Evolutionary conservation across 805 yeast species (phyloP), one percentile per base, ranked within the genome.

Genomic region (Ogataea methanolica): DNA sequence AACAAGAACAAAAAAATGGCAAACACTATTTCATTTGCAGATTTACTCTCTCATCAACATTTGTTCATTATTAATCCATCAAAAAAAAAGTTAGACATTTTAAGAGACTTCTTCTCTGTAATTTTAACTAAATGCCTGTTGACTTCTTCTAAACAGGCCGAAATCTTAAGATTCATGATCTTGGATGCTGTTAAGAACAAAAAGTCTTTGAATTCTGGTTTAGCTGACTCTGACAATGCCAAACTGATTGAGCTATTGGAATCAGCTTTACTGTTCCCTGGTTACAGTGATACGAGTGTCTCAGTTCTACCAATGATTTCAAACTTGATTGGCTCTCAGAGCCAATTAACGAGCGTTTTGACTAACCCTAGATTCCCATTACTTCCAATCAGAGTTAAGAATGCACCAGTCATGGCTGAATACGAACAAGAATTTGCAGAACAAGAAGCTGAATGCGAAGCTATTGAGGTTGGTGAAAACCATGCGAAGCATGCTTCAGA

Each of bases 301-400:
- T 82, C 89, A 14, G 72, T 87, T 31, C 70, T 87, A 50, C 96
- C 97, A 8, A 79, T 91, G 48, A 83, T 85, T 1, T 64, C 79
- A 12, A 67, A 71, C 2, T 58, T 85, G 6, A 61, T 85, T 49
- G 72, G 72, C 4, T 64, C 74, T 14, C 63, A 69, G 38, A 79
- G 80, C 57, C 75, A 72, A 8, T 60, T 78, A 19, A 61, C 83
- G 38, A 79, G 87, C 58, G 71, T 85, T 1, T 71, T 88, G 55
- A 75, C 79, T 45, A 85, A 85, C 57, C 96, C 96, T 38, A 73
- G 94, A 57, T 78, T 88, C 55, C 96, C 96, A 3, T 39, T 65
- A n/a, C 45, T 65, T 14, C 58, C 66, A 11, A 33, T 43, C 39
- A 51, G 56, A 37, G 41, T 36, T 7, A 39, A 29, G n/a, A 42